A percentile compares a stretch with the other conserved stretches of the same genome.
These are phyloP conservation scores for Nicotiana tabacum DNA, from an alignment of 257 asterid species.

Conservation along the genomic window DNA sequence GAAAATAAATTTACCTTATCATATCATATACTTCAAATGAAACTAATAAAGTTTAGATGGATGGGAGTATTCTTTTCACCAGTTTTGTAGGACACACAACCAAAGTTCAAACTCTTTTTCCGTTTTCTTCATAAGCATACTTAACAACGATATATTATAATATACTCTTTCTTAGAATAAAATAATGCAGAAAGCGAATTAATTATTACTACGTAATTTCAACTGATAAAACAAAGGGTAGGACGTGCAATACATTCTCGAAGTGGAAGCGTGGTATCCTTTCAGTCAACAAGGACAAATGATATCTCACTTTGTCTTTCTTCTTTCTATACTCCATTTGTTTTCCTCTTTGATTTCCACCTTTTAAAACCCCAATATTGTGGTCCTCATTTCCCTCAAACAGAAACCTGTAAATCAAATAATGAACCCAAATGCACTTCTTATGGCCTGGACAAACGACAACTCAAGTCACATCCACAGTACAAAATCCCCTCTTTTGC, in stretches of 20 bases:
- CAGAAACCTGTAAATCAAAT: background rate
- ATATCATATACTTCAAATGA: background rate
- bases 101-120: background rate
- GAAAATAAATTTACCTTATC: background rate
- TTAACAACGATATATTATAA: too few species aligned
- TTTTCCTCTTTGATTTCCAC: background rate
- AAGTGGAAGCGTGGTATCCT: background rate
- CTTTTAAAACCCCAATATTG: background rate
- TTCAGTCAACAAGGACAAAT: background rate
- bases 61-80: background rate
- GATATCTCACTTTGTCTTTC: background rate
- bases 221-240: too few species aligned
- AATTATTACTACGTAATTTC: background rate
- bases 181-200: too few species aligned
- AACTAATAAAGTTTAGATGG: background rate
- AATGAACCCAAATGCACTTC: slow-evolving; percentile 14
- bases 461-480: background rate
- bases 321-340: background rate
- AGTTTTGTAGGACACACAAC: background rate
- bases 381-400: background rate
- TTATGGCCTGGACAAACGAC: background rate
- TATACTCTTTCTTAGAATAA: too few species aligned
- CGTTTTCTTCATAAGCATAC: background rate
- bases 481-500: slow-evolving; percentile 27
- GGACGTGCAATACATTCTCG: background rate